Conservation (phyloP, 306 rosid species). For the Purshia tridentata region DNA sequence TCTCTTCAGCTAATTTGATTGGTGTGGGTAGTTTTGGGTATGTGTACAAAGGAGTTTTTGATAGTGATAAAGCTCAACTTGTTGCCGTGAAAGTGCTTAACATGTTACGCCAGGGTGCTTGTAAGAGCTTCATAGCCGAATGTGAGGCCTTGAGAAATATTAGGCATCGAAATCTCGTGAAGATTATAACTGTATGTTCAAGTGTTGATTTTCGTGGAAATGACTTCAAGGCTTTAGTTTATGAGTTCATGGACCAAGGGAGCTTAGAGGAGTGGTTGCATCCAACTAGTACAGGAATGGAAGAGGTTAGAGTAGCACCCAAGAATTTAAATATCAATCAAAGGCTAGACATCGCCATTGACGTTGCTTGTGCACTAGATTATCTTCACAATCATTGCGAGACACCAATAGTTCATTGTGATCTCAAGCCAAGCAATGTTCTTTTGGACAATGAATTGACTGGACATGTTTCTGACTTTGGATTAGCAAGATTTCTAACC, state of each 20-base stretch:
- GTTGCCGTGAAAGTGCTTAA: constrained; percentile 26
- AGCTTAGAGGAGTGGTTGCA: too few relatives aligned
- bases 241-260: too few relatives aligned
- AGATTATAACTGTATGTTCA: too few relatives aligned
- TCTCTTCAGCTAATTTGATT: constrained; percentile 12
- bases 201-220: constrained; percentile 17
- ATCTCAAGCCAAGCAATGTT: constrained; percentile 3
- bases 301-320: neutral
- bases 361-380: neutral
- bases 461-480: neutral
- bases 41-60: neutral
- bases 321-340: neutral
- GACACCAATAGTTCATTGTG: neutral
- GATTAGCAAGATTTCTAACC: neutral
- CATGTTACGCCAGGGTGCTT: neutral
- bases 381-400: neutral
- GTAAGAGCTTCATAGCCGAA: constrained; percentile 26
- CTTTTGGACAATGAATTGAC: neutral
- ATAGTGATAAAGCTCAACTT: neutral
- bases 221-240: neutral
- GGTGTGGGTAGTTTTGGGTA: too few relatives aligned
- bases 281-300: neutral
- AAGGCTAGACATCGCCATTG: neutral
- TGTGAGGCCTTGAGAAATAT: constrained; percentile 15
- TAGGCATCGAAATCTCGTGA: too few relatives aligned